phyloP scores from a whole-genome alignment of 805 yeast genomes.

The Myxozyma neotropica region DNA sequence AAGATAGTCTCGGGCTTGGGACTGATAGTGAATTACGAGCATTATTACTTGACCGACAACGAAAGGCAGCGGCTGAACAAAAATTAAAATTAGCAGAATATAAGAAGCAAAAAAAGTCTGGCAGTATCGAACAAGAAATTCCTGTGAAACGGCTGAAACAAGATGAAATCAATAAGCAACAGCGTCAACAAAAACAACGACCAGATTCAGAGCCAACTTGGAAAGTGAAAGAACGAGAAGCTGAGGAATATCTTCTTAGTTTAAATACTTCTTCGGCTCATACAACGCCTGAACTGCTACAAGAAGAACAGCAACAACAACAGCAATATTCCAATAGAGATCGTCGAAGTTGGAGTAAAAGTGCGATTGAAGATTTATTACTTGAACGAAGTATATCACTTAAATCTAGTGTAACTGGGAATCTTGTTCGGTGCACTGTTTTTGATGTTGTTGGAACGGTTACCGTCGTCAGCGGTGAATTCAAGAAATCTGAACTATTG shows the following conservation, averaged over 20 bases:
- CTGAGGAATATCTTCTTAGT: conserved; percentile 1
- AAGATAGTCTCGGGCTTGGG: too few species aligned
- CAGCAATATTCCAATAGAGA: background rate
- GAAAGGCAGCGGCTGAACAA: background rate
- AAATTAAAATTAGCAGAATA: background rate
- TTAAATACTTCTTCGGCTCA: background rate
- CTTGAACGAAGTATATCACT: conserved; percentile 24
- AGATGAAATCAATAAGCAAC: too few species aligned
- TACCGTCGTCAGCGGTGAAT: conserved; percentile 67
- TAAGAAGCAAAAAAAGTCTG: background rate
- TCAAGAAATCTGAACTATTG: conserved; percentile 72
- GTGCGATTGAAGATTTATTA: conserved; percentile 27
- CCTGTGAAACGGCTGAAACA: background rate
- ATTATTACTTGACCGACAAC: background rate
- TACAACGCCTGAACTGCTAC: background rate
- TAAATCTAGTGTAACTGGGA: conserved; percentile 24
- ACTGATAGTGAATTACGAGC: background rate
- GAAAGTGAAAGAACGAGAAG: background rate
- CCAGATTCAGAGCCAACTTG: background rate
- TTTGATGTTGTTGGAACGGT: conserved; percentile 72
- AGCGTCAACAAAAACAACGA: too few species aligned
- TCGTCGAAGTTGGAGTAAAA: conserved; percentile 6
- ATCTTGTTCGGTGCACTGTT: conserved; percentile 60
- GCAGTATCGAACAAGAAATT: background rate
- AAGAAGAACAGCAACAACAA: too few species aligned